Conservation (phyloP, 148 eudicot species). For the Polygonum aviculare region DNA sequence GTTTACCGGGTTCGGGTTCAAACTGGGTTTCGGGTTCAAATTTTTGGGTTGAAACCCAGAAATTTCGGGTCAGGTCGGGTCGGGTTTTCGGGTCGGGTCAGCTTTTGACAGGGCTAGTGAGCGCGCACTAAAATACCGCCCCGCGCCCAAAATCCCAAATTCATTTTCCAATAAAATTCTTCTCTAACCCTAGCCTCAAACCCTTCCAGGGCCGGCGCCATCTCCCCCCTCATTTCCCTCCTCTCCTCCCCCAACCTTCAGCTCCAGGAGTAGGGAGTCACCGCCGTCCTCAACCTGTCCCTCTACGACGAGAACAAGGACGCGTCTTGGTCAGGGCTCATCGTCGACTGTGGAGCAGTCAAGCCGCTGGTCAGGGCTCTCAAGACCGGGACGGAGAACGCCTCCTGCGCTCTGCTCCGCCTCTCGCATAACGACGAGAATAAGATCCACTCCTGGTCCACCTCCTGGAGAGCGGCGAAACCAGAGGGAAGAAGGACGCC, state of each 20-base stretch:
- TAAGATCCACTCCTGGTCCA: slow-evolving; percentile 45
- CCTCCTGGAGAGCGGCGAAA: slow-evolving; percentile 45
- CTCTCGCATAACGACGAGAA: slow-evolving; percentile 59
- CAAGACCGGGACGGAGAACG: slow-evolving; percentile 51
- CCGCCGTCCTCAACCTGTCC: slow-evolving; percentile 67
- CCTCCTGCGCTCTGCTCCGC: slow-evolving; percentile 69
- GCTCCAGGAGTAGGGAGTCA: slow-evolving; percentile 73
- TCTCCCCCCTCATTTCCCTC: slow-evolving; percentile 51
- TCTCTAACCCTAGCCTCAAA: too few relatives aligned
- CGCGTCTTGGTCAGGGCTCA: too few relatives aligned
- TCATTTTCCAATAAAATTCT: too few relatives aligned
- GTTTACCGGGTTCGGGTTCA: too few relatives aligned
- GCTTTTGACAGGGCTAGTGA: too few relatives aligned
- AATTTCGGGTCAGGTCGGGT: too few relatives aligned
- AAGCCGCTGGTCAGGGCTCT: slow-evolving; percentile 63
- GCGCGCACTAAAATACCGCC: too few relatives aligned
- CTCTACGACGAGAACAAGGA: slow-evolving; percentile 78
- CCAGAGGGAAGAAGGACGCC: slow-evolving; percentile 79
- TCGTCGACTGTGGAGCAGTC: slow-evolving; percentile 49
- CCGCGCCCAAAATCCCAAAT: too few relatives aligned
- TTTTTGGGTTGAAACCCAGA: too few relatives aligned
- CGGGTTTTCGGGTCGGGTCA: too few relatives aligned
- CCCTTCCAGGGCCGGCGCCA: slow-evolving; percentile 69
- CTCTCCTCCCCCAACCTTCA: slow-evolving; percentile 40
- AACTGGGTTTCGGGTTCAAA: too few relatives aligned